Evolutionary conservation across 2,329 filamentous ascomycete genomes (phyloP), one percentile per base, ranked within the genome.

Genomic region (Claviceps africana): DNA sequence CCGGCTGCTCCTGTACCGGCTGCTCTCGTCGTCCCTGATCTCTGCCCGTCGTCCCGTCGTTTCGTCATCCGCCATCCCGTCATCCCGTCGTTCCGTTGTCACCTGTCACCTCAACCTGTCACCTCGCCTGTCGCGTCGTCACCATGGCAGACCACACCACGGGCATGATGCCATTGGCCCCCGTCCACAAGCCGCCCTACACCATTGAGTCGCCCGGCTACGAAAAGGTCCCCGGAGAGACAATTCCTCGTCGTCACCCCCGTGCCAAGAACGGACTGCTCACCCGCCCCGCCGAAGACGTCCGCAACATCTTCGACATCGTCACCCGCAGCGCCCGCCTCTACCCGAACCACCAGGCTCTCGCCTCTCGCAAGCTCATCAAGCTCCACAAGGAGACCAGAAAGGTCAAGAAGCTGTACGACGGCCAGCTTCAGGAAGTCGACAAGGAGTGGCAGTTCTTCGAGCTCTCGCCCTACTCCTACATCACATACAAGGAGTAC

Each of bases 401-500:
- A 74, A 93, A 88, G 77, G 73, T 95, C 59, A 85, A 89, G 76
- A 95, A 94, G 78, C 76, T 88, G 49, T 73, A 95, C 53, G 86
- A 94, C 62, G 89, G 89, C 59, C 78, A 86, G 65, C 78, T 88
- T 67, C 74, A 77, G 57, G 80, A 90, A 70, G 81, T 93, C 35
- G 86, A 94, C 57, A 95, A 95, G 80, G 81, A 91, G 67, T 95
- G 89, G 89, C 82, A 83, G 51, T 94, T 83, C 70, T 94, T 88
- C 60, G 89, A 95, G 75, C 81, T 94, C 59, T 83, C 85, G 56
- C 73, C 75, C 48, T 95, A 86, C 72, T 75, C 77, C 45, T 95
- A 83, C 73, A 74, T 85, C 63, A 88, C 81, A 60, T 94, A 90
- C 70, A 74, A 78, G 61, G 83, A 95, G 70, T 93, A 91, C 64